Percentiles rank a stretch among this genome's conserved stretches.
These are phyloP conservation scores for Solanum hybrid DNA, from an alignment of 305 asterid genomes.

Conservation along the genomic window DNA sequence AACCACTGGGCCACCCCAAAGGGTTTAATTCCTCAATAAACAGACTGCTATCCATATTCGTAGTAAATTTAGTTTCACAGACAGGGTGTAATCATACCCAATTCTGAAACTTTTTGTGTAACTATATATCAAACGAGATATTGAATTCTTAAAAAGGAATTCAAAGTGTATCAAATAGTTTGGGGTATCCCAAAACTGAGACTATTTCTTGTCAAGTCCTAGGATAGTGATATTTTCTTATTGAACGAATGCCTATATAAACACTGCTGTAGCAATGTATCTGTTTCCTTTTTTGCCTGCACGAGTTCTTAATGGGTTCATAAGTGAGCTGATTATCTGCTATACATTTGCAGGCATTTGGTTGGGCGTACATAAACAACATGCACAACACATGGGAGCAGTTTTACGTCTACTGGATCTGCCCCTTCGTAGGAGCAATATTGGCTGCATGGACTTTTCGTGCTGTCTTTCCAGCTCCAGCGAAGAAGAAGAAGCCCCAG, in stretches of 20 bases:
- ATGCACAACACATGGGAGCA: conserved; percentile 36
- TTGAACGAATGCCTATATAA: background rate
- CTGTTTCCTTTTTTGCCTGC: background rate
- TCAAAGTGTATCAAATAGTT: background rate
- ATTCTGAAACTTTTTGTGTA: background rate
- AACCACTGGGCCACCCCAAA: no score
- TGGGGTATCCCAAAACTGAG: background rate
- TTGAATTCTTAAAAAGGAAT: background rate
- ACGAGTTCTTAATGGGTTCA: background rate
- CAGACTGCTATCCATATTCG: background rate
- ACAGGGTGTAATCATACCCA: background rate
- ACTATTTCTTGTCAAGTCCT: background rate
- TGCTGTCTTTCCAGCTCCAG: conserved; percentile 23
- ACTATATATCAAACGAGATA: background rate
- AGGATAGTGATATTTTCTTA: background rate
- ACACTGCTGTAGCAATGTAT: background rate
- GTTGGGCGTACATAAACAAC: conserved; percentile 76
- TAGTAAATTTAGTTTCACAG: background rate
- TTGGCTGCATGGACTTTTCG: background rate
- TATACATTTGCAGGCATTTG: conserved; percentile 63
- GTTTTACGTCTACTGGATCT: conserved; percentile 10
- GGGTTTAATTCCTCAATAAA: background rate
- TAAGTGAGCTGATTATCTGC: background rate
- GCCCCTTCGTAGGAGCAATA: conserved; percentile 9
- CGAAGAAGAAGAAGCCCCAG: conserved; percentile 12